Base-by-base conservation (phyloP, 768 basidiomycete genomes). In the Lactarius akahatsu region DNA sequence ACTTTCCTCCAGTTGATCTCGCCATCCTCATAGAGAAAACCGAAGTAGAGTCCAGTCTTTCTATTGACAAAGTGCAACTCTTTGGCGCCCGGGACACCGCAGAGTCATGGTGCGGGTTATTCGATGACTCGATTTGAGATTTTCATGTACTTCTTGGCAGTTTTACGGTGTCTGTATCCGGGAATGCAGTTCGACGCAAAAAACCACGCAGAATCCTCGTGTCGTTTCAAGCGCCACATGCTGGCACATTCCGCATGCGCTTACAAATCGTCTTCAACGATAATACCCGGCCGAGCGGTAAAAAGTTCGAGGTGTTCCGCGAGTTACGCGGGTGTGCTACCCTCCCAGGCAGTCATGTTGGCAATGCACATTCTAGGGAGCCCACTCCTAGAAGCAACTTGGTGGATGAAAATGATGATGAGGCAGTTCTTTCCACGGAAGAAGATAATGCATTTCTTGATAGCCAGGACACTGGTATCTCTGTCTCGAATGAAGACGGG, bases 381-480 rank as follows among this genome's bases (percentile, higher is more conserved):
- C 1, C 23, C 55, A 34, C 16, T 20, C 57, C 38, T 10, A 26
- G 7, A 34, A 30, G 20, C 34, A 16, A 41, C 13, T 9, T 0
- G 26, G 55, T 34, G 11, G 36, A 38, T 13, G 32, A 32, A 32
- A 32, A 32, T 7, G 47, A 45, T 18, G 57, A 45, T 26, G 15
- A 59, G 9, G 41, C 30, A 10, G 58, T 18, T 16, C 23, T 4
- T 20, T 59, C 62, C 34, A 6, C 40, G 1, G 66, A 59, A 7
- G 62, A 59, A 40, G 66, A 50, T 4, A 52, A 59, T 15, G 57
- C 43, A 4, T 3, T 55, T 16, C 58, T 18, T 52, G 85, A 88
- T 68, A 85, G 85, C 61, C 76, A 86, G 57, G 84, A 82, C 0
- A 73, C 87, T 13, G 69, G 72, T 0, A 73, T 88, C 3, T 73